Base-by-base conservation (phyloP, 768 basidiomycete genomes). In the Tulasnella sp. region DNA sequence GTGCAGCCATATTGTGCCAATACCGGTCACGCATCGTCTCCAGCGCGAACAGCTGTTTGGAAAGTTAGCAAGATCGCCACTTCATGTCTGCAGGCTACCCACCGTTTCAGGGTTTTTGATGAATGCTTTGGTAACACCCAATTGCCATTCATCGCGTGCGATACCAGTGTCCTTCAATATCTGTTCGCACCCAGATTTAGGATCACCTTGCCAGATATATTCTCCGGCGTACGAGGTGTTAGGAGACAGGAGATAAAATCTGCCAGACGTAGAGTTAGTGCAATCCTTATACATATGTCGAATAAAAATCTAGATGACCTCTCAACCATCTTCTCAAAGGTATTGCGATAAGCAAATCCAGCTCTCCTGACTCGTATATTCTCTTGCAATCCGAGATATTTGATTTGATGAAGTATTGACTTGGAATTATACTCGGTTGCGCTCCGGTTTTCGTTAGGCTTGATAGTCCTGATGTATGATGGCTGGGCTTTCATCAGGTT, bases 101-200 rank as follows among this genome's bases (percentile, higher is more conserved):
- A 92, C 88, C 16, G 93, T 98, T 65, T 98, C 95, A 0, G 95
- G 95, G 62, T 92, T 96, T 73, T 98, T 98, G 67, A 99, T 98
- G 66, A 99, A 99, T 0, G 93, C 93, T 62, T 99, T 98, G 1
- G 92, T 95, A 3, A 83, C 78, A 47, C 95, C 95, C 92, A 98
- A 95, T 66, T 99, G 95, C 95, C 95, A 99, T 64, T 99, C 93
- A 45, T 98, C 93, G 59, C 78, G 83, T 5, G 87, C 77, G 59
- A 99, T 98, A 24, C 95, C 93, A 10, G 91, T 93, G 61, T 98
- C 95, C 56, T 77, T 85, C 45, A 99, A 69, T 55, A 99, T 98
- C 58, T 79, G 78, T 64, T 89, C 79, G 63, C 95, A 99, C 12
- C 88, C 95, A 3, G 89, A 84, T 63, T 82, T 81, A 10, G 90